These are phyloP conservation scores for Linnemannia hyalina DNA, from an alignment of 192 early-diverging fungal genomes.

Conservation along the genomic window DNA sequence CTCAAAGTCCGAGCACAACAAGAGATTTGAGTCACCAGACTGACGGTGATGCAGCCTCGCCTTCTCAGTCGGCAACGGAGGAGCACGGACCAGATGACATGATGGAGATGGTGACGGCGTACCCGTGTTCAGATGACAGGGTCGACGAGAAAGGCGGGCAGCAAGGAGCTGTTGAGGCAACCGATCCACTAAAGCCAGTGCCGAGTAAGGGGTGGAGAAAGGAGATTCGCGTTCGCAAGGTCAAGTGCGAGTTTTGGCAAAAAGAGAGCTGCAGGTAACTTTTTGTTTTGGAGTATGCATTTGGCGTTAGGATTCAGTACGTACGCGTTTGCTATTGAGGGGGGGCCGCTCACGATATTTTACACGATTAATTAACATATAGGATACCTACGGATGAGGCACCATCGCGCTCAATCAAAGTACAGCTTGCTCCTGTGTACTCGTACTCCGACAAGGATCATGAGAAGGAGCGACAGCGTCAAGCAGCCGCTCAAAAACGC, in stretches of 20 bases:
- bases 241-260: constrained; percentile 56
- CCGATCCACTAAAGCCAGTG: background rate
- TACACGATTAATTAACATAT: background rate
- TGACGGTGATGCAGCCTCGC: background rate
- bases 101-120: background rate
- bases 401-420: constrained; percentile 13
- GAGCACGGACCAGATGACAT: background rate
- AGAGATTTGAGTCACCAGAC: background rate
- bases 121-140: background rate
- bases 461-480: constrained; percentile 22
- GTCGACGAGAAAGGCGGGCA: background rate
- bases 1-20: background rate
- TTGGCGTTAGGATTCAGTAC: too few relatives aligned
- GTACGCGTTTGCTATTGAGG: too few relatives aligned
- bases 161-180: background rate
- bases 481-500: background rate
- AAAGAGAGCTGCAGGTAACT: constrained; percentile 48
- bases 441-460: constrained; percentile 38
- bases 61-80: background rate
- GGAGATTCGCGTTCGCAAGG: constrained; percentile 44
- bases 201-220: constrained; percentile 20
- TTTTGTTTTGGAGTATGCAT: background rate
- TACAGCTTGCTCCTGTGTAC: constrained; percentile 23
- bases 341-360: background rate
- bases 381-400: constrained; percentile 14